Percentiles rank a stretch among this genome's conserved stretches.
These are phyloP conservation scores for Fusarium marasasianum DNA, from an alignment of 2,329 filamentous ascomycete genomes.

Conservation along the genomic window DNA sequence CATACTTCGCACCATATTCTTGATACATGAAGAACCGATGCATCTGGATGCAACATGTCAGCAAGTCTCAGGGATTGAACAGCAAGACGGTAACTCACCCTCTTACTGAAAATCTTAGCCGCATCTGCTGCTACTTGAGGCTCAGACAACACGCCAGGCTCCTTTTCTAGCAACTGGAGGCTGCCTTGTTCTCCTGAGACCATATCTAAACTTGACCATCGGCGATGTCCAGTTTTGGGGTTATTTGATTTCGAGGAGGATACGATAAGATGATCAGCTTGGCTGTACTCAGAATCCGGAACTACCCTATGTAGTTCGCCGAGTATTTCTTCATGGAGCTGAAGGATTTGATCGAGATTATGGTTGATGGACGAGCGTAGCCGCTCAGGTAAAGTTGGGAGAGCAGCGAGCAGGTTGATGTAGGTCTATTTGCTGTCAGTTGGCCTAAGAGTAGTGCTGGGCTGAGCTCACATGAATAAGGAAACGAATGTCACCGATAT, in stretches of 20 bases:
- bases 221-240: slow-evolving; percentile 49
- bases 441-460: background rate
- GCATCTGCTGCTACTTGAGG: slow-evolving; percentile 69
- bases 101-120: slow-evolving; percentile 68
- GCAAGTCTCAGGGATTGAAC: background rate
- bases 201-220: slow-evolving; percentile 60
- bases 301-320: slow-evolving; percentile 76
- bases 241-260: slow-evolving; percentile 22
- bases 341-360: slow-evolving; percentile 81
- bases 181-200: slow-evolving; percentile 54
- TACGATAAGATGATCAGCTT: slow-evolving; percentile 42
- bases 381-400: slow-evolving; percentile 70
- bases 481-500: slow-evolving; percentile 87
- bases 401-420: slow-evolving; percentile 76
- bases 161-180: slow-evolving; percentile 55
- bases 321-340: slow-evolving; percentile 84
- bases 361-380: slow-evolving; percentile 78
- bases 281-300: slow-evolving; percentile 72
- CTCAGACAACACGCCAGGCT: slow-evolving; percentile 64
- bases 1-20: slow-evolving; percentile 90
- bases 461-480: slow-evolving; percentile 76
- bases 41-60: slow-evolving; percentile 62
- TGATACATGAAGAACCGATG: slow-evolving; percentile 86
- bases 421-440: slow-evolving; percentile 66
- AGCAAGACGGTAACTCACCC: slow-evolving; percentile 51